Evolutionary conservation across 495 filamentous ascomycete genomes (phyloP), one percentile per base, ranked within the genome.

Genomic region (Xylaria scruposa): DNA sequence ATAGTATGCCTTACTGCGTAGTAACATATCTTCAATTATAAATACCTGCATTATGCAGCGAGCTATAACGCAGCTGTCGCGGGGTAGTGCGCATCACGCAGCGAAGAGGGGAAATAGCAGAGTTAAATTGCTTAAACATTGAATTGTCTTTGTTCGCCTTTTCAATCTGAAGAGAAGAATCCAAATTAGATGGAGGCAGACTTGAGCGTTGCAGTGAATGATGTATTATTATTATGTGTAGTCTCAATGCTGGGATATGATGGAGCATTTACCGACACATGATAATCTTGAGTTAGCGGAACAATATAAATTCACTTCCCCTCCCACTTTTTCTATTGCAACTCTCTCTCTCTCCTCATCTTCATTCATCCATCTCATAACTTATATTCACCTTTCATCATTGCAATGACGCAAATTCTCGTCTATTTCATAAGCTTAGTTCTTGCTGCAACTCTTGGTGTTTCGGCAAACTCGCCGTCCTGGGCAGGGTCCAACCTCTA

Each of bases 401-500:
- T 33, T 3, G 31, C 40, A 46, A 64, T 64, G 61, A 49, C 19
- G 13, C 42, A n/a, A 49, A 13, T 49, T n/a, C 40, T 64, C 42
- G 13, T 64, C 21, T 17, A 1, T 47, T 42, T 64, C 26, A 29
- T 13, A 3, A 47, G 24, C 26, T 33, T 46, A 49, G 42, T 64
- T 38, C 8, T 38, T 19, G 61, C 42, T 64, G n/a, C 42, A 10
- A 26, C 42, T 33, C 24, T 24, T 33, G 61, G 26, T 33, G 42
- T 33, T 46, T 29, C 61, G 6, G 47, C 64, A 54, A 56, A 67
- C 64, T 51, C 64, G 29, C 26, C 46, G 19, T 67, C 64, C 15
- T 67, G 64, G 64, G 49, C 49, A 68, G 75, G 75, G 21, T 66
- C 78, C n/a, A 83, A 79, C 71, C 31, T 71, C 59, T 82, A 83